Evolutionary conservation across 208 protist genomes (phyloP), one percentile per base, ranked within the genome.

Genomic region (Acanthamoeba healyi): DNA sequence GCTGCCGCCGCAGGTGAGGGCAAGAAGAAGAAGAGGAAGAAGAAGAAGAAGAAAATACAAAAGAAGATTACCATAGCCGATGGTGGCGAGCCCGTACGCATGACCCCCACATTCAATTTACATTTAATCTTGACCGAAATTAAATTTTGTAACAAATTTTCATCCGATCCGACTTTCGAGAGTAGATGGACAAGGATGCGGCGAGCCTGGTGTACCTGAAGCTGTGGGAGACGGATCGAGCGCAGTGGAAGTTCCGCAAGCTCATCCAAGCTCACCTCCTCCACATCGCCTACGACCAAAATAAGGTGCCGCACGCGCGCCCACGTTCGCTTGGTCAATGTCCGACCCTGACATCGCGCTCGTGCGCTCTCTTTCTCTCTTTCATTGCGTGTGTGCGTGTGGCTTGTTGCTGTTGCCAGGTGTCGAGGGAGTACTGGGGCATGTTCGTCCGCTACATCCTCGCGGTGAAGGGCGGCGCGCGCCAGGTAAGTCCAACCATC

Each of bases 371-470:
- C n/a, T n/a, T n/a, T n/a, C n/a, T n/a, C n/a, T n/a, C n/a, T n/a
- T n/a, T n/a, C n/a, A n/a, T n/a, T n/a, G n/a, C n/a, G n/a, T n/a
- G n/a, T n/a, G n/a, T n/a, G n/a, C n/a, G n/a, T 34, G 22, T 42
- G n/a, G 34, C 17, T 6, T n/a, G 1, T 34, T 67, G 61, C 1
- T 54, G 49, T 5, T 36, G 61, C n/a, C 77, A 86, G 77, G 44
- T 86, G n/a, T 36, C 77, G 14, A 58, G 22, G 77, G 44, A 86
- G 44, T 38, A 86, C 44, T 86, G 77, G 77, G 44, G n/a, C 42
- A 51, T 86, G 42, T 58, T 86, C 29, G 42, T 86, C 44, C 77
- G 77, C 44, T 58, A 86, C 44, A 58, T 86, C 44, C 24, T 58
- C 15, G 38, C 77, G 7, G 40, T 82, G 40, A 34, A 82, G 26